Conservation (phyloP, 768 basidiomycete species). For the Kwoniella newhampshirensis region DNA sequence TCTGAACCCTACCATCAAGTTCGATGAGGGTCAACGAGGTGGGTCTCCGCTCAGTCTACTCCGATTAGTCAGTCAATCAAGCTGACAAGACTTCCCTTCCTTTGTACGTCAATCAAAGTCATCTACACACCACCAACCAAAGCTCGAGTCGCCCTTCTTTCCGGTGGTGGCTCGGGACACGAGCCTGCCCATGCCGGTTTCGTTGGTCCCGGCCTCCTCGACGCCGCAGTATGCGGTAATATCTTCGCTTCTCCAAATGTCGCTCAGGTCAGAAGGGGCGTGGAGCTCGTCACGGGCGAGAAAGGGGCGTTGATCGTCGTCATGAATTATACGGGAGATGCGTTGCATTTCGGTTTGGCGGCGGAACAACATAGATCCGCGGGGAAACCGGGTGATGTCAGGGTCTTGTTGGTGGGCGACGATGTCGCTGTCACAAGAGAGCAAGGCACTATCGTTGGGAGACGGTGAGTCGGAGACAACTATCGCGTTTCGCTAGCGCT, state of each 20-base stretch:
- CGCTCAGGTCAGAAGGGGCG: slow-evolving; percentile 74
- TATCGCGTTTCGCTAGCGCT: neutral
- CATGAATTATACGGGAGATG: slow-evolving; percentile 55
- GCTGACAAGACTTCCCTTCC: neutral
- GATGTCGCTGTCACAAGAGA: slow-evolving; percentile 54
- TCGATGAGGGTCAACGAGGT: slow-evolving; percentile 76
- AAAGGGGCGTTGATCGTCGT: slow-evolving; percentile 48
- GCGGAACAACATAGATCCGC: slow-evolving; percentile 47
- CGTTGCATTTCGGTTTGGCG: slow-evolving; percentile 55
- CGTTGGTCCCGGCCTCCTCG: slow-evolving; percentile 81
- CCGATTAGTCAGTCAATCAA: too few species aligned
- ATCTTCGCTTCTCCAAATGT: slow-evolving; percentile 89
- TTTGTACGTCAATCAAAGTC: neutral
- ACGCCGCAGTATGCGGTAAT: slow-evolving; percentile 80
- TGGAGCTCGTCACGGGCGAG: slow-evolving; percentile 62
- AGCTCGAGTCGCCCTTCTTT: slow-evolving; percentile 62
- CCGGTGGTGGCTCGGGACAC: slow-evolving; percentile 61
- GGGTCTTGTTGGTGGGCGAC: slow-evolving; percentile 54
- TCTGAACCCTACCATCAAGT: slow-evolving; percentile 67
- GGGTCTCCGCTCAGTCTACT: slow-evolving; percentile 16
- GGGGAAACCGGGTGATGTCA: slow-evolving; percentile 44
- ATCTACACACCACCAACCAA: slow-evolving; percentile 23
- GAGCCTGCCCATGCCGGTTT: slow-evolving; percentile 88
- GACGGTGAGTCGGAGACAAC: slow-evolving; percentile 49
- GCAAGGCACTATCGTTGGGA: slow-evolving; percentile 55